Base-by-base conservation (phyloP, 2,329 filamentous ascomycete genomes). In the Monosporascus sp. region DNA sequence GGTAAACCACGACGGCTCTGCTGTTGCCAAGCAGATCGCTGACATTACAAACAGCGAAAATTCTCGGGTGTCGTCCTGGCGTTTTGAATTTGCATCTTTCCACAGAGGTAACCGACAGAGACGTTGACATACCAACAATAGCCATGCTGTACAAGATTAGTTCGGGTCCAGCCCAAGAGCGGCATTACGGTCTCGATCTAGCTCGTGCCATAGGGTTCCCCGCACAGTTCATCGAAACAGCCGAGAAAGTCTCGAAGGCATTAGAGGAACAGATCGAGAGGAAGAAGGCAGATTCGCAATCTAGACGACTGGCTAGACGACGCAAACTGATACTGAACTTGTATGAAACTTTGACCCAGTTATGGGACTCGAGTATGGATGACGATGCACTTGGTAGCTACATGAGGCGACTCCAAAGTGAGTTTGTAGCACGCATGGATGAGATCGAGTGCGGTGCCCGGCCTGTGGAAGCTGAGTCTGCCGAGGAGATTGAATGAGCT, bases 101-200 rank as follows among this genome's bases (percentile, higher is more conserved):
- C 1, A 88, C 92, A 0, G 80, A 91, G 43, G 83, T 85, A 46
- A 75, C 75, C 0, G 64, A 65, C 1, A 69, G 73, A 0, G 71
- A 80, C 2, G 74, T 78, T 2, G 77, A 83, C 1, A 59, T 73
- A 3, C 74, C 76, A 1, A 83, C 80, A 37, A 88, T 96, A 73
- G 89, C 80, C 0, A 97, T 97, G 91, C 76, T 94, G 0, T 97
- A 97, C 72, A 92, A 86, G 58, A 80, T 97, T 38, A 77, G 82
- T 0, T 80, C 87, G 15, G 93, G 94, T 0, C 82, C 81, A 0
- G 81, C 89, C 1, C 73, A 82, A 52, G 84, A 90, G 51, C 75
- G 83, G 46, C 85, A 90, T 60, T 99, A 99, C 63, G 94, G 94
- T 0, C 79, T 97, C n/a, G 79, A 85, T 1, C 78, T 97, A 3